A percentile compares a stretch with the other conserved stretches of the same genome.
Conservation (phyloP, 257 asterid species). For the Nicotiana attenuata region DNA sequence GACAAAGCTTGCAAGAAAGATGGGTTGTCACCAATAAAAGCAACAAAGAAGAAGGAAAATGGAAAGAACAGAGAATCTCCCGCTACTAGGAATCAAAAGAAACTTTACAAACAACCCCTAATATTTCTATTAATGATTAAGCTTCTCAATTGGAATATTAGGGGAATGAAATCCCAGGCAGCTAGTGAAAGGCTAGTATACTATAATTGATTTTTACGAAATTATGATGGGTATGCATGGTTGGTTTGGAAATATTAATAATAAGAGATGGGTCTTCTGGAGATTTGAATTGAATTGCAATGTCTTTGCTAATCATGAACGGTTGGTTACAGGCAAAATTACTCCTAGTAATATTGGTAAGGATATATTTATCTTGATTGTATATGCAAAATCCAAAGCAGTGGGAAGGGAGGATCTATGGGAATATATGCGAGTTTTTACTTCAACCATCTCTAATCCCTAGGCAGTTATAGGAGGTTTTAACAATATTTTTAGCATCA, state of each 20-base stretch:
- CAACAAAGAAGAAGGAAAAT: no score
- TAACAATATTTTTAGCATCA: neutral
- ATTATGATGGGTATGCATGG: neutral
- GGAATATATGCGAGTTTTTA: neutral
- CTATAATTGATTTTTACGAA: neutral
- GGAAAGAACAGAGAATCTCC: no score
- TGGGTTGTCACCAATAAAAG: no score
- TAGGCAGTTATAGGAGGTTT: neutral
- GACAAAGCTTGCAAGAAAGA: no score
- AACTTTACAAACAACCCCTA: neutral
- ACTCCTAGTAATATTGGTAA: no score
- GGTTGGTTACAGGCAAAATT: neutral
- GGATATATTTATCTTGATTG: no score
- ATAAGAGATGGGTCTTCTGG: neutral
- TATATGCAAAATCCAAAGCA: neutral
- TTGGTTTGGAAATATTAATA: no score
- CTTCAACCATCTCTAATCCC: neutral
- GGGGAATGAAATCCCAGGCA: neutral
- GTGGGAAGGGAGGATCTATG: neutral
- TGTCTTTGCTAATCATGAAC: neutral
- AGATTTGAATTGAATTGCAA: no score
- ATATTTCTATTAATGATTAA: no score
- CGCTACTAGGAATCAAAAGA: no score
- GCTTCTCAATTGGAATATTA: neutral
- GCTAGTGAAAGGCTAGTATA: neutral